These are phyloP conservation scores for Pseudocercospora cruenta DNA, from an alignment of 2,329 filamentous ascomycete species.

Conservation along the genomic window DNA sequence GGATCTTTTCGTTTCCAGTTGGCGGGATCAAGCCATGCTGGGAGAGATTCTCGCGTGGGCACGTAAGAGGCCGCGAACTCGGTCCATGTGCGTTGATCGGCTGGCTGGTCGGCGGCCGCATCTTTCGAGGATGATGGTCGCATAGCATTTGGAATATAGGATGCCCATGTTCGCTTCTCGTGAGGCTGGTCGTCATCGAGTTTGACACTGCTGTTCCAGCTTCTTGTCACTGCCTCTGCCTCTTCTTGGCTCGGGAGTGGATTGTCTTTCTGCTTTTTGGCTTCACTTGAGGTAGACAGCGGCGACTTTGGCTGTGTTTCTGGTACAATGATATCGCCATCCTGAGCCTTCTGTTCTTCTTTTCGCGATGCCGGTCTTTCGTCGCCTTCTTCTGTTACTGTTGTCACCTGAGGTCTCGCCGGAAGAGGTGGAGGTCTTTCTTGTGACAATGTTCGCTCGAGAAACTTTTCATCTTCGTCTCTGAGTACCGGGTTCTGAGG, in stretches of 20 bases:
- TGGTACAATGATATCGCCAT: slow-evolving; percentile 34
- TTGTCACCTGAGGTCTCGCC: slow-evolving; percentile 23
- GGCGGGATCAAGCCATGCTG: slow-evolving; percentile 25
- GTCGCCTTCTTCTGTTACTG: slow-evolving; percentile 31
- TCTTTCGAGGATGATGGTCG: slow-evolving; percentile 18
- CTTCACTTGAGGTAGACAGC: slow-evolving; percentile 28
- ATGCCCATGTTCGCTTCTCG: slow-evolving; percentile 42
- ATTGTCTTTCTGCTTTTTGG: slow-evolving; percentile 35
- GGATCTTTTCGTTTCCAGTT: slow-evolving; percentile 34
- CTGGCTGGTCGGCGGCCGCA: neutral
- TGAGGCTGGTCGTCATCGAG: slow-evolving; percentile 29
- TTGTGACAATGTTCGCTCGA: slow-evolving; percentile 43
- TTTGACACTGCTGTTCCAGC: slow-evolving; percentile 29
- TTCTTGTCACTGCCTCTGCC: slow-evolving; percentile 38
- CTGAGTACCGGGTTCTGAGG: slow-evolving; percentile 56
- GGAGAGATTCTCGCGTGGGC: slow-evolving; percentile 32
- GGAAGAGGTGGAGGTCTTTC: slow-evolving; percentile 29
- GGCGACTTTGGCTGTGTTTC: slow-evolving; percentile 30
- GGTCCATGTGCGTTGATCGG: slow-evolving; percentile 34
- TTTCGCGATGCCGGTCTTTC: slow-evolving; percentile 27
- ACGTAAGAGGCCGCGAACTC: slow-evolving; percentile 37
- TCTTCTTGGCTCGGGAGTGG: slow-evolving; percentile 42
- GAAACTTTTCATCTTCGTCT: slow-evolving; percentile 63
- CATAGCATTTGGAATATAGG: slow-evolving; percentile 37
- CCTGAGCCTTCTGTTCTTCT: slow-evolving; percentile 32